A percentile compares a stretch with the other conserved stretches of the same genome.
These are phyloP conservation scores for Lipomyces yamadae DNA, from an alignment of 805 yeast species.

Conservation along the genomic window DNA sequence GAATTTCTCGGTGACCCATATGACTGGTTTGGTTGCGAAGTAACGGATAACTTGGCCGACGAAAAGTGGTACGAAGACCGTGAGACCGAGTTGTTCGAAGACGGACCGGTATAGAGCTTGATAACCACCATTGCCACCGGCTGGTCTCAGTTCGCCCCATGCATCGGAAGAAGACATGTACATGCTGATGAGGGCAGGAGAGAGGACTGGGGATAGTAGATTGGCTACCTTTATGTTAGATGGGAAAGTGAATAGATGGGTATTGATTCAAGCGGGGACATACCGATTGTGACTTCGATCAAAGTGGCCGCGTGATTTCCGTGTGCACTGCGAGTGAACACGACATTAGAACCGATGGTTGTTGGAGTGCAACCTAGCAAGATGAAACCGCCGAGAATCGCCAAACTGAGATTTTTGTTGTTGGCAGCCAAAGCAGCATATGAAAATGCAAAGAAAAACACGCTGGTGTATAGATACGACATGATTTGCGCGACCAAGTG, in stretches of 20 bases:
- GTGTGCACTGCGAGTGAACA: conserved; percentile 84
- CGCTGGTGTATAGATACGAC: conserved; percentile 69
- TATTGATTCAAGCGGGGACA: background rate
- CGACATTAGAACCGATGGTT: conserved; percentile 90
- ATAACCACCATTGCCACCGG: conserved; percentile 40
- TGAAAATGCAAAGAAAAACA: conserved; percentile 73
- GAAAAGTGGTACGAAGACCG: conserved; percentile 81
- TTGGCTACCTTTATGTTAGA: conserved; percentile 47
- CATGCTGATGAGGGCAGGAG: conserved; percentile 84
- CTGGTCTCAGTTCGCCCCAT: conserved; percentile 46
- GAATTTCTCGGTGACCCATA: conserved; percentile 62
- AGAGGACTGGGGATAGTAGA: conserved; percentile 79
- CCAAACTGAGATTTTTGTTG: conserved; percentile 63
- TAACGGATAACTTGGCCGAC: conserved; percentile 85
- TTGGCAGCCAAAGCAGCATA: conserved; percentile 65
- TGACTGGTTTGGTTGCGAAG: conserved; percentile 64
- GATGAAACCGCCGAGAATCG: conserved; percentile 80
- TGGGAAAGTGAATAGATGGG: background rate
- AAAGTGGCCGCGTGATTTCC: conserved; percentile 82
- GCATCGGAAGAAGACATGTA: conserved; percentile 77
- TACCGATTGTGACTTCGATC: conserved; percentile 82
- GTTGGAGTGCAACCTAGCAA: conserved; percentile 89
- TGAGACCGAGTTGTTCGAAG: conserved; percentile 86
- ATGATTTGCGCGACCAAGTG: conserved; percentile 64
- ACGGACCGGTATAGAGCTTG: conserved; percentile 66